Percentiles rank a stretch among this genome's conserved stretches.
These are phyloP conservation scores for Fusarium fujikuroi DNA, from an alignment of 2,329 filamentous ascomycete genomes.

Conservation along the genomic window DNA sequence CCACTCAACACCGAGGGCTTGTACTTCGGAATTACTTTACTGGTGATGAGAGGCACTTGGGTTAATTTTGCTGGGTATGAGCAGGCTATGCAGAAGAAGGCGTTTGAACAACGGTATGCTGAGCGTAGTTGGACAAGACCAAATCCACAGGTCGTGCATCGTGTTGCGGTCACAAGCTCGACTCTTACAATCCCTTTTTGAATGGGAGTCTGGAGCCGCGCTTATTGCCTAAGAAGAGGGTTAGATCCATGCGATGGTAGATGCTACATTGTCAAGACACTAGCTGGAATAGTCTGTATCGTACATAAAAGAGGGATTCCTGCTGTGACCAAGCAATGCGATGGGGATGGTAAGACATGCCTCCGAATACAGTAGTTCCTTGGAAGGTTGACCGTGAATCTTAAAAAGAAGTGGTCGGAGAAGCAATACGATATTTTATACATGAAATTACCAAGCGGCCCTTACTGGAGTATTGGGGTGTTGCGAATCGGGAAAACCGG, in stretches of 20 bases:
- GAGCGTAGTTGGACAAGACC: too few relatives aligned
- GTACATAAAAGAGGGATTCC: not conserved
- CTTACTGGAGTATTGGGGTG: not conserved
- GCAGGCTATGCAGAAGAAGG: not conserved
- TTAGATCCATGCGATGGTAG: not conserved
- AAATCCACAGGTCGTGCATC: not conserved
- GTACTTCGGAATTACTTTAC: not conserved
- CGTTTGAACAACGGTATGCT: not conserved
- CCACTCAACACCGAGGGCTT: not conserved
- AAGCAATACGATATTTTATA: not conserved
- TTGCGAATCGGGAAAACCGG: not conserved
- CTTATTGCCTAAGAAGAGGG: not conserved
- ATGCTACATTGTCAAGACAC: not conserved
- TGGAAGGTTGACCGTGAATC: fast-evolving
- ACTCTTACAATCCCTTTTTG: fast-evolving
- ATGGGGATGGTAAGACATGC: not conserved
- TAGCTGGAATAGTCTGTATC: not conserved
- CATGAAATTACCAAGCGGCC: too few relatives aligned
- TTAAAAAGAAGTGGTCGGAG: not conserved
- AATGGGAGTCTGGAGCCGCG: not conserved
- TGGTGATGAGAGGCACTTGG: too few relatives aligned
- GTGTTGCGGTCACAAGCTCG: not conserved
- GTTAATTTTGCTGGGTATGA: too few relatives aligned
- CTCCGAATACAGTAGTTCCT: not conserved
- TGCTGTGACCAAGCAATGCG: not conserved